Base-by-base conservation (phyloP, 176 grass and related monocot genomes). In the Thalia dealbata region DNA sequence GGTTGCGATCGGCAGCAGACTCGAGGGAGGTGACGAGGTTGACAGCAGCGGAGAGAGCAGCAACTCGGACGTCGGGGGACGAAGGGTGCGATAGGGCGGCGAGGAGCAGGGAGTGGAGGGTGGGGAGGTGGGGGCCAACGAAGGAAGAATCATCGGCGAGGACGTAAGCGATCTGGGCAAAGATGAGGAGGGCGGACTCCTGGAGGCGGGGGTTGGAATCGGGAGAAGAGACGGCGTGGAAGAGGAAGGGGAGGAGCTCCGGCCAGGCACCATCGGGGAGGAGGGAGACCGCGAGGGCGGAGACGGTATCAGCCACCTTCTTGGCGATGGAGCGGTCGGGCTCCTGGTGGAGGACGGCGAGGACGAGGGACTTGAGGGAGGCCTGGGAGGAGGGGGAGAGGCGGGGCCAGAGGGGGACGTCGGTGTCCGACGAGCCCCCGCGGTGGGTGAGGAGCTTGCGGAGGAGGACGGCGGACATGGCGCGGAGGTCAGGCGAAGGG, bases 241-340 rank as follows among this genome's bases (percentile, higher is more conserved):
- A 99, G 44, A 99, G 87, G 83, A 99, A 95, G 0, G 95, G 95
- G 0, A 99, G 87, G 6, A 99, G 88, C 25, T 99, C 95, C 0
- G 79, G 52, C 95, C 95, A 99, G 2, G 77, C 54, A 55, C 71
- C 70, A 14, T 99, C 95, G 0, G 88, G 95, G 10, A 99, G 87
- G 51, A 99, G 85, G 12, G 67, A 22, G 11, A 88, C 75, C 11
- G 87, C 95, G 22, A 99, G 87, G 79, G 90, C 95, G 22, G 95
- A 93, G 35, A 99, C 60, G 21, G 95, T 81, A 38, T 99, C 95
- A 62, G 90, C 93, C 45, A 99, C 85, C 81, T 99, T 99, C 87
- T 91, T 99, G 0, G 85, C 82, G 64, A 95, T 86, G 59, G 95
- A 73, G 77, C 87, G 92, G 1, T 86, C 50, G 21, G 71, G 70